Conservation (phyloP, 2,329 filamentous ascomycete species). For the Xylaria sp. region DNA sequence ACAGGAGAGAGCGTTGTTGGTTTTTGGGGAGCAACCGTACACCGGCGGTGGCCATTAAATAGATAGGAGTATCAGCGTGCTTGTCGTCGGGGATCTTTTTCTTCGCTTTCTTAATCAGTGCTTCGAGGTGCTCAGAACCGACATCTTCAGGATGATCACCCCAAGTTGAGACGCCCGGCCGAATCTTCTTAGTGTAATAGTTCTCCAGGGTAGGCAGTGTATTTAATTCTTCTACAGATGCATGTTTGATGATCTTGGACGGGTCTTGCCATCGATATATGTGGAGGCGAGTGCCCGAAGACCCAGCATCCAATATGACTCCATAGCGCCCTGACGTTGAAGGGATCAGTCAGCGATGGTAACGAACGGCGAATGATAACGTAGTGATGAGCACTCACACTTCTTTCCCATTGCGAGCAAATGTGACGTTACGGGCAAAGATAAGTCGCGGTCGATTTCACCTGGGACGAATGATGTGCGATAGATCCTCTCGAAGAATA, state of each 20-base stretch:
- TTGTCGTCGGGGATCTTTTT: slow-evolving; percentile 77
- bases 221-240: slow-evolving; percentile 63
- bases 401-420: slow-evolving; percentile 39
- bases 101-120: slow-evolving; percentile 81
- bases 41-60: slow-evolving; percentile 92
- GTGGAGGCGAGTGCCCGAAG: slow-evolving; percentile 93
- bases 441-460: neutral
- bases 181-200: slow-evolving; percentile 90
- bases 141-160: slow-evolving; percentile 76
- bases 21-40: slow-evolving; percentile 82
- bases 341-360: slow-evolving; percentile 10
- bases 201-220: slow-evolving; percentile 81
- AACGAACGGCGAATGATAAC: neutral
- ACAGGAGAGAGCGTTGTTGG: slow-evolving; percentile 75
- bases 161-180: slow-evolving; percentile 91
- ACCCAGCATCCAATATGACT: slow-evolving; percentile 95
- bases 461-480: neutral
- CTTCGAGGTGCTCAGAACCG: slow-evolving; percentile 79
- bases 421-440: neutral
- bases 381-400: slow-evolving; percentile 32
- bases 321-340: slow-evolving; percentile 70
- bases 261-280: slow-evolving; percentile 93
- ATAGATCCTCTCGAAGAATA: neutral
- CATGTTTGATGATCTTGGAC: slow-evolving; percentile 66
- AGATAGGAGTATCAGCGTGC: slow-evolving; percentile 85